phyloP scores from a whole-genome alignment of 2,329 filamentous ascomycete species.

The Monilinia laxa region DNA sequence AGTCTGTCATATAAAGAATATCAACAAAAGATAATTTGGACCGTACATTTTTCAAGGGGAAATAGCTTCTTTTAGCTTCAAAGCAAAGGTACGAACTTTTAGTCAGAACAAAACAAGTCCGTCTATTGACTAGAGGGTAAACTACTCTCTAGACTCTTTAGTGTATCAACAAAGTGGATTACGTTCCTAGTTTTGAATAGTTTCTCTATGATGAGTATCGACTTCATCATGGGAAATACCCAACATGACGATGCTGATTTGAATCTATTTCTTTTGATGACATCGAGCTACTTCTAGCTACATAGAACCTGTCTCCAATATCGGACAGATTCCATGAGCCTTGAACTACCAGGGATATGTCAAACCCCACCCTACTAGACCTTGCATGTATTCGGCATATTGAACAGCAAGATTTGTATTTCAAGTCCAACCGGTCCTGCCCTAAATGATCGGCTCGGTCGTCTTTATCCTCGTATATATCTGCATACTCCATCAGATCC shows the following conservation, averaged over 20 bases:
- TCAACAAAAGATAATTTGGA: neutral
- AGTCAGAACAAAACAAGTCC: neutral
- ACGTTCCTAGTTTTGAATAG: neutral
- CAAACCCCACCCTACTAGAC: neutral
- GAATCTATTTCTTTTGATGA: constrained; percentile 11
- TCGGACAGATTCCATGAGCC: neutral
- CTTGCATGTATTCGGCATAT: neutral
- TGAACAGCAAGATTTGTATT: neutral
- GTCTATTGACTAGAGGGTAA: constrained; percentile 12
- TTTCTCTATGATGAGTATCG: neutral
- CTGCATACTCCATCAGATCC: constrained; percentile 5
- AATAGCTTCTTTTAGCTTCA: neutral
- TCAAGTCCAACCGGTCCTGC: neutral
- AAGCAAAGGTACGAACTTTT: neutral
- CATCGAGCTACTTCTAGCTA: constrained; percentile 2
- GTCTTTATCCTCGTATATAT: neutral
- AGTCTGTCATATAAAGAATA: neutral
- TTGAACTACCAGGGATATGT: too few relatives aligned
- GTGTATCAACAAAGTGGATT: constrained; percentile 1
- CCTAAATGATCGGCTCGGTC: constrained; percentile 1
- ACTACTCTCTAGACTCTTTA: constrained; percentile 6
- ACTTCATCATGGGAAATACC: constrained; percentile 12
- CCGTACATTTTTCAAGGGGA: neutral
- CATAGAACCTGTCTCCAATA: constrained; percentile 2
- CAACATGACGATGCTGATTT: neutral